These are phyloP conservation scores for Solanum clarkiae DNA, from an alignment of 257 asterid genomes.

Conservation along the genomic window DNA sequence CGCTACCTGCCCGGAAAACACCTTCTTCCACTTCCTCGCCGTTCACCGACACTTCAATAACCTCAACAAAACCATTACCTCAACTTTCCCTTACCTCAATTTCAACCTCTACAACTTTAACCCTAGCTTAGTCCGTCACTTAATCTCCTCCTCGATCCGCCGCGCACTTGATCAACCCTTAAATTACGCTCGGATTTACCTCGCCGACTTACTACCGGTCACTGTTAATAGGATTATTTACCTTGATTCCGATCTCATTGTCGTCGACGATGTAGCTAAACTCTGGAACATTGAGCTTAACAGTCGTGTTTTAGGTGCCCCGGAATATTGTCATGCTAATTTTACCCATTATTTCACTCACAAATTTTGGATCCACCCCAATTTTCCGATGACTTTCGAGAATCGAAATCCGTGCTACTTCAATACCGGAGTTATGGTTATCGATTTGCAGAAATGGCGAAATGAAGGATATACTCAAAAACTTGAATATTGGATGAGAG, in stretches of 20 bases:
- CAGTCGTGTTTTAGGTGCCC: slow-evolving; percentile 57
- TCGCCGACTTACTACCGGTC: slow-evolving; percentile 57
- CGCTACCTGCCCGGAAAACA: slow-evolving; percentile 76
- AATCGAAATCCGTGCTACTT: slow-evolving; percentile 52
- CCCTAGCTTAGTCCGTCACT: slow-evolving; percentile 49
- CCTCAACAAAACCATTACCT: slow-evolving; percentile 43
- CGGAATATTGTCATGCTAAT: slow-evolving; percentile 74
- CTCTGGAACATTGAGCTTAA: slow-evolving; percentile 51
- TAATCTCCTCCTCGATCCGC: slow-evolving; percentile 80
- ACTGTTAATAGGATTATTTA: slow-evolving; percentile 51
- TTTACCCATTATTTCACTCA: slow-evolving; percentile 66
- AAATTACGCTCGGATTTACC: slow-evolving; percentile 86
- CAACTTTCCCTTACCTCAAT: slow-evolving; percentile 74
- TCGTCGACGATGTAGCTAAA: slow-evolving; percentile 65
- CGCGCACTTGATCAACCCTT: slow-evolving; percentile 85
- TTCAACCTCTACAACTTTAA: slow-evolving; percentile 63
- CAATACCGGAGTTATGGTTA: slow-evolving; percentile 92
- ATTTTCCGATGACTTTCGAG: slow-evolving; percentile 22
- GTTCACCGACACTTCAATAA: slow-evolving; percentile 28
- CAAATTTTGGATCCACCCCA: slow-evolving; percentile 50
- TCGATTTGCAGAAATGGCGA: slow-evolving; percentile 57
- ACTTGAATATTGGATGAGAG: slow-evolving; percentile 74
- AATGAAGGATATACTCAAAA: slow-evolving; percentile 24
- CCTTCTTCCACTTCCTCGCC: slow-evolving; percentile 75
- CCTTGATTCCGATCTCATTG: slow-evolving; percentile 79